phyloP scores from a whole-genome alignment of 129 eudicot species.

The Mikania micrantha region DNA sequence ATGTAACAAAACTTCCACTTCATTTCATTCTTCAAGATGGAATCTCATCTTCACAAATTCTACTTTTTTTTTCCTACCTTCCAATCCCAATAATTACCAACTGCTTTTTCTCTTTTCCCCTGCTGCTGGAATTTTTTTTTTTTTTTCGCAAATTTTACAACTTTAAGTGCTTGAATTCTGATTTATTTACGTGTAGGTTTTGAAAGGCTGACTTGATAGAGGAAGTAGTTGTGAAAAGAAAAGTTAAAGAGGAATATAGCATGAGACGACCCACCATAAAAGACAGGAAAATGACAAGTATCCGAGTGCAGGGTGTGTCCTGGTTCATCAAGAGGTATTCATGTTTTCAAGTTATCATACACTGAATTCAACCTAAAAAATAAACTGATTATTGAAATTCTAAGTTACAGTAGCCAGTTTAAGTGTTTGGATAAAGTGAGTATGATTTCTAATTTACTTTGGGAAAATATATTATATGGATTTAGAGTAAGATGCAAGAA shows the following conservation, averaged over 20 bases:
- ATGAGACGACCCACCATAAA: slow-evolving; percentile 25
- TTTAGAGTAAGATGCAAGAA: background rate
- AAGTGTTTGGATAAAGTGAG: background rate
- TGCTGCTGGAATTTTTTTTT: slow-evolving; percentile 22
- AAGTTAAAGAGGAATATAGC: slow-evolving; percentile 33
- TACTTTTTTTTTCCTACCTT: slow-evolving; percentile 42
- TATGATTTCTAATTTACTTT: background rate
- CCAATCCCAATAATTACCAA: slow-evolving; percentile 53
- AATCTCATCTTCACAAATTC: slow-evolving; percentile 58
- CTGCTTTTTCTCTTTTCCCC: slow-evolving; percentile 38
- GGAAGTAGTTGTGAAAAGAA: slow-evolving; percentile 13
- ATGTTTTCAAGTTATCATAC: background rate
- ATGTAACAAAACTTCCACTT: slow-evolving; percentile 42
- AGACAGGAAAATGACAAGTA: slow-evolving; percentile 16
- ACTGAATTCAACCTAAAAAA: background rate
- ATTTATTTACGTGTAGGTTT: slow-evolving; percentile 2
- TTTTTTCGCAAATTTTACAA: slow-evolving; percentile 6
- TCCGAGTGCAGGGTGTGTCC: slow-evolving; percentile 6
- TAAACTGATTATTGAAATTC: background rate
- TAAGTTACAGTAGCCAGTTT: background rate
- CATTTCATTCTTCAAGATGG: slow-evolving; percentile 52
- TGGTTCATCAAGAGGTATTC: slow-evolving; percentile 15
- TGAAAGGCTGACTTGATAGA: slow-evolving; percentile 14
- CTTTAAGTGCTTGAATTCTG: slow-evolving; percentile 10
- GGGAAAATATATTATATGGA: background rate